Base-by-base conservation (phyloP, 2,329 filamentous ascomycete genomes). In the Verticillium longisporum region DNA sequence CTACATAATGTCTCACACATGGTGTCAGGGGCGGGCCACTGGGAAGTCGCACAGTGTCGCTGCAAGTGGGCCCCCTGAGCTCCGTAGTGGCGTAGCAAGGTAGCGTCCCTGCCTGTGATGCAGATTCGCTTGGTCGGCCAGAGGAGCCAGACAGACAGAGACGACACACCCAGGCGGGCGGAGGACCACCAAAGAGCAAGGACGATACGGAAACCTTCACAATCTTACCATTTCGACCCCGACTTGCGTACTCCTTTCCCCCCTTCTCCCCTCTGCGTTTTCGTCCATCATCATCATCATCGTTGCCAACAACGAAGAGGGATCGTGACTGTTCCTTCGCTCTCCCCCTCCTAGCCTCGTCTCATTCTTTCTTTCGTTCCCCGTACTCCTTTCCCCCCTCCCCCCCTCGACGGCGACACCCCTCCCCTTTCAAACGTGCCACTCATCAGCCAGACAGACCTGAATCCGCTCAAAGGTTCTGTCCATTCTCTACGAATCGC, bases 271-370 rank as follows among this genome's bases (percentile, higher is more conserved):
- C 58, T 58, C 58, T 55, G 65, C 66, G 71, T 61, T 67, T 70
- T 64, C 67, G 59, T 64, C 63, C 18, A 21, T 21, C 62, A 61
- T 66, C 62, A 61, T 66, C 68, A 67, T 68, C 61, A 67, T 60
- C 63, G 61, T 65, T 63, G 66, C 67, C 66, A 18, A 50, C 45
- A 7, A 50, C 45, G 45, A 50, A 50, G 45, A 50, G 45, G 45
- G 45, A 50, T 26, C 32, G 54, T 33, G n/a, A 31, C 32, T 18
- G 26, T 55, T 34, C 54, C 54, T 55, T 55, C 54, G 13, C 33
- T 55, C 26, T 55, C 9, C 31, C 54, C 54, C 32, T 18, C 32
- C 33, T 21, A 34, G 54, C 54, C 26, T 31, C 26, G 9, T 55
- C 54, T 55, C 26, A 15, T 34, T 34, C 32, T 33, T 55, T 31